Evolutionary conservation across 805 yeast genomes (phyloP).

Genomic region (Metschnikowia reukaufii): DNA sequence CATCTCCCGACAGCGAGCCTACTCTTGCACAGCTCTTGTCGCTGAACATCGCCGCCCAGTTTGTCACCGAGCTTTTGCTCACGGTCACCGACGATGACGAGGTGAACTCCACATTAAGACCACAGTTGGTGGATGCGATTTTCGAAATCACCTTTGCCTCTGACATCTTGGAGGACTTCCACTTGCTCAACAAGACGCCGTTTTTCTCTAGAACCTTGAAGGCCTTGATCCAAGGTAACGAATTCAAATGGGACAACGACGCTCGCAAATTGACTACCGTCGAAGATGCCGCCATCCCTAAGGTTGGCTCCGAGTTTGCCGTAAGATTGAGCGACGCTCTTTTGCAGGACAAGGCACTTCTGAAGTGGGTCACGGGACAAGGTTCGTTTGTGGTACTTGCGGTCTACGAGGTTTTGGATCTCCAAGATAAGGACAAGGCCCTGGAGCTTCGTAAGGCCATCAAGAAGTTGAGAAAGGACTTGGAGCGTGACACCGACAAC

Average conservation of each 20-base stretch:
- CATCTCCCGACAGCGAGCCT: constrained; percentile 34
- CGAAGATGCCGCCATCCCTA: constrained; percentile 36
- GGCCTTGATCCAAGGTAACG: constrained; percentile 80
- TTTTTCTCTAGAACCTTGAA: constrained; percentile 74
- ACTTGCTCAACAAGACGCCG: constrained; percentile 64
- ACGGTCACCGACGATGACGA: constrained; percentile 48
- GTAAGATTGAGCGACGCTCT: constrained; percentile 52
- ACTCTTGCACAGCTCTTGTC: constrained; percentile 50
- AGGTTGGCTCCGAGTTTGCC: constrained; percentile 62
- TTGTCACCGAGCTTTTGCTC: constrained; percentile 70
- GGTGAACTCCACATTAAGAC: constrained; percentile 40
- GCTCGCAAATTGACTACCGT: constrained; percentile 46
- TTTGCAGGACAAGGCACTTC: constrained; percentile 44
- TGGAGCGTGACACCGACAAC: constrained; percentile 49
- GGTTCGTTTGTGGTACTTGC: constrained; percentile 85
- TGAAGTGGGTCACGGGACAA: constrained; percentile 61
- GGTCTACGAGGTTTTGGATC: constrained; percentile 63
- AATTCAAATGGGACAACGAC: constrained; percentile 62
- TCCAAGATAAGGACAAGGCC: constrained; percentile 37
- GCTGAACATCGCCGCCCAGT: constrained; percentile 83
- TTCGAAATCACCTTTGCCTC: constrained; percentile 59
- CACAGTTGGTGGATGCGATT: constrained; percentile 54
- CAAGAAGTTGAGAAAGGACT: constrained; percentile 47
- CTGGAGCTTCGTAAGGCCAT: constrained; percentile 54
- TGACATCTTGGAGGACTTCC: constrained; percentile 64